Evolutionary conservation across 306 rosid species (phyloP).

Genomic region (Medicago lupulina): DNA sequence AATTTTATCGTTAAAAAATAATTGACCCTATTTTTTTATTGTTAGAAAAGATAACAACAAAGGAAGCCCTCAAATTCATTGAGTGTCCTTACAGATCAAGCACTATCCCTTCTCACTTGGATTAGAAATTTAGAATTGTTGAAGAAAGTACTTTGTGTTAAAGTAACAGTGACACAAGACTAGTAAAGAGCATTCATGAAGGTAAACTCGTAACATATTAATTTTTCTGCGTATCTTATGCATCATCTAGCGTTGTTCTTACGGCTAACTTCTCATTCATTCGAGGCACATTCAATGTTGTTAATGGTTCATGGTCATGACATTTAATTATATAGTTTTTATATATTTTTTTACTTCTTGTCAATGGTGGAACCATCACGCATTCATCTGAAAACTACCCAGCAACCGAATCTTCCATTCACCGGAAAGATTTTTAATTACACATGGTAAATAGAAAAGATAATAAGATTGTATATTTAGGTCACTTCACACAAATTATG

Average conservation of each 20-base stretch:
- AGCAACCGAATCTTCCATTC: conserved; percentile 46
- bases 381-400: conserved; percentile 45
- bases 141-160: conserved; percentile 28
- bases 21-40: too few relatives aligned
- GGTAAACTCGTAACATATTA: conserved; percentile 2
- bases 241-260: conserved; percentile 39
- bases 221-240: neutral
- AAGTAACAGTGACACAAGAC: conserved; percentile 49
- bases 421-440: too few relatives aligned
- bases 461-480: neutral
- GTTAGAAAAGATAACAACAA: too few relatives aligned
- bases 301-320: conserved; percentile 40
- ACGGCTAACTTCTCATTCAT: conserved; percentile 37
- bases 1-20: too few relatives aligned
- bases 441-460: too few relatives aligned
- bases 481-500: too few relatives aligned
- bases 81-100: too few relatives aligned
- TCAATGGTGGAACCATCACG: conserved; percentile 47
- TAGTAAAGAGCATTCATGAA: conserved; percentile 30
- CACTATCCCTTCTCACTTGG: neutral
- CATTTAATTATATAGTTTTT: conserved; percentile 6
- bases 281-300: conserved; percentile 35
- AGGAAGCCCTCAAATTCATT: too few relatives aligned
- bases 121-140: conserved; percentile 29
- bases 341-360: neutral